Conservation (phyloP, 1,284 basidiomycete species). For the Amylostereum chailletii region DNA sequence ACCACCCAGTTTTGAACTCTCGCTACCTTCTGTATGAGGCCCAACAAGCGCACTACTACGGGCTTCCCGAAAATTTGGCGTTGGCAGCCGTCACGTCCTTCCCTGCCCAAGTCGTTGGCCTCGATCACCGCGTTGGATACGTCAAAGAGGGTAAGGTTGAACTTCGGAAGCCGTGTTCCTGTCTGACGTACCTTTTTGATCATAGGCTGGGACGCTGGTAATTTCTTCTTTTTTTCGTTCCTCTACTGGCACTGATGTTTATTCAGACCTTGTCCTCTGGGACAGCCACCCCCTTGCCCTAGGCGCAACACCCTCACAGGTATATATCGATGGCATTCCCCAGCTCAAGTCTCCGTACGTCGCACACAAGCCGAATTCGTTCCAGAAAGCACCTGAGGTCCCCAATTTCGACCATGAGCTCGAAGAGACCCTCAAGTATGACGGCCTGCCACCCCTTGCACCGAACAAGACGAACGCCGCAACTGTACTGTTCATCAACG, state of each 20-base stretch:
- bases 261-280: conserved; percentile 74
- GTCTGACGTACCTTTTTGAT: neutral
- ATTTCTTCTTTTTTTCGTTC: conserved; percentile 10
- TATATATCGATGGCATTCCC: conserved; percentile 59
- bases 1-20: conserved; percentile 61
- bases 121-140: conserved; percentile 60
- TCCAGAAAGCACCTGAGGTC: conserved; percentile 41
- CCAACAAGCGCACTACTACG: conserved; percentile 58
- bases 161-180: neutral
- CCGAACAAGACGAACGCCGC: conserved; percentile 24
- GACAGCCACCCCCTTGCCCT: conserved; percentile 76
- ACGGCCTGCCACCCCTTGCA: conserved; percentile 56
- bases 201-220: conserved; percentile 26
- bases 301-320: conserved; percentile 59
- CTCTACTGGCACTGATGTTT: conserved; percentile 17
- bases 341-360: conserved; percentile 36
- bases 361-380: conserved; percentile 33
- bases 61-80: conserved; percentile 34
- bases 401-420: conserved; percentile 57
- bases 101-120: conserved; percentile 53
- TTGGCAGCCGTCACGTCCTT: conserved; percentile 55
- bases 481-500: conserved; percentile 50
- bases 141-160: conserved; percentile 36
- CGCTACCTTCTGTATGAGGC: conserved; percentile 66
- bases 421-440: conserved; percentile 40